Conservation (phyloP, 768 basidiomycete species). For the Naganishia vishniacii region DNA sequence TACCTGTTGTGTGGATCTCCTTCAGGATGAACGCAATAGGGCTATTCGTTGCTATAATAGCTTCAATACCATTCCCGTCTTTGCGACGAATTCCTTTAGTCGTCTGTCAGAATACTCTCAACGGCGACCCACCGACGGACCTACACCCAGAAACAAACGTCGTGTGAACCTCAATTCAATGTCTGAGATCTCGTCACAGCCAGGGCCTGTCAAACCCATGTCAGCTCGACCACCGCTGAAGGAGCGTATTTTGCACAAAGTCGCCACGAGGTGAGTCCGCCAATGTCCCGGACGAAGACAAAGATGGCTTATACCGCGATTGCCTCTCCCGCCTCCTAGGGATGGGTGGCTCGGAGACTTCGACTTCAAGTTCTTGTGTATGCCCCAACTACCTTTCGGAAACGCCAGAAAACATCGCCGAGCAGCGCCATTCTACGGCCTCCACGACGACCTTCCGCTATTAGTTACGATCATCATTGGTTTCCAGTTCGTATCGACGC, state of each 20-base stretch:
- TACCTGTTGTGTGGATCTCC: no score
- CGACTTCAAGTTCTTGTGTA: slow-evolving; percentile 68
- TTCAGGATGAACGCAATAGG: no score
- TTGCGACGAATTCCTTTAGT: no score
- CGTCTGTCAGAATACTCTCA: no score
- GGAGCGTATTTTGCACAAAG: slow-evolving; percentile 13
- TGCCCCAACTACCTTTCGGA: slow-evolving; percentile 62
- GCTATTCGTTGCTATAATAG: no score
- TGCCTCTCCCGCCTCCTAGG: slow-evolving; percentile 7
- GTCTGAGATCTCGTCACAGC: slow-evolving; percentile 20
- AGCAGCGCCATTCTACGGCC: slow-evolving; percentile 67
- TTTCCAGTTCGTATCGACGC: slow-evolving; percentile 35
- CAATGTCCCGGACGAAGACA: background rate
- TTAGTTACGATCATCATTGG: slow-evolving; percentile 68
- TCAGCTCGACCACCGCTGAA: slow-evolving; percentile 14
- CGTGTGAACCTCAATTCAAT: no score
- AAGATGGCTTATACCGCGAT: background rate
- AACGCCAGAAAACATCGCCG: slow-evolving; percentile 42
- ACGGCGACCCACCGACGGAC: no score
- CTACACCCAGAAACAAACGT: no score
- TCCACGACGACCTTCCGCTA: slow-evolving; percentile 68
- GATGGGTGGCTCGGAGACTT: slow-evolving; percentile 81
- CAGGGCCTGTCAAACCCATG: slow-evolving; percentile 24
- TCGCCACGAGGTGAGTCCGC: slow-evolving; percentile 24
- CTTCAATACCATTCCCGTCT: no score